Base-by-base conservation (phyloP, 2,329 filamentous ascomycete genomes). In the Colletotrichum acutatum region DNA sequence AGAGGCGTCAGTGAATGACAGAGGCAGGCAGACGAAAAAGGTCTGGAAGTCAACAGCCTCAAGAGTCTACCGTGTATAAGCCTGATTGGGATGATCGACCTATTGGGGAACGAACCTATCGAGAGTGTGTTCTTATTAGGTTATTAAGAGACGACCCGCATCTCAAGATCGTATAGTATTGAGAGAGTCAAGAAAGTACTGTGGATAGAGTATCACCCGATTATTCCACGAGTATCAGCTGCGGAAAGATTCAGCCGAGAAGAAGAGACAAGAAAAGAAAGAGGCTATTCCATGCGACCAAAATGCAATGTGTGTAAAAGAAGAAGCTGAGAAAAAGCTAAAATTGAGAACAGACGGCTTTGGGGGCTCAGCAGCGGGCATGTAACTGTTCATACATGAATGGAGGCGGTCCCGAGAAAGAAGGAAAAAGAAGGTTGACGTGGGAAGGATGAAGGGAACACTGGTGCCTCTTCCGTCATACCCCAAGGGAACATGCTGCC, bases 141-240 rank as follows among this genome's bases (percentile, higher is more conserved):
- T 56, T 66, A 73, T 71, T 74, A 71, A 22, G 68, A 74, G 68
- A 74, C 63, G 71, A 24, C 71, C 71, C 53, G 71, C 71, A 54
- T 62, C 63, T 63, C 71, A 60, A 56, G n/a, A 30, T 46, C 52
- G 22, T 49, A 60, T 52, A 59, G 30, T 8, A 58, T 28, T 37
- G 24, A 58, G 32, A 67, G 42, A 49, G 19, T 61, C 28, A 71
- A 46, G 64, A 70, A 30, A 30, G 37, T 34, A 37, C 60, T 24
- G 32, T 61, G 34, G 56, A 61, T 60, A 56, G 28, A 28, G 61
- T 32, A 62, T 71, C 46, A 37, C 60, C 53, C 66, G 59, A 34
- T 56, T 19, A 53, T 49, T 56, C 32, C 49, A 60, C 49, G 54
- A 46, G 68, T 30, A 49, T 59, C 62, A 65, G 53, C 60, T 46